Evolutionary conservation across 768 basidiomycete genomes (phyloP).

Genomic region (Rhizopogon sp.): DNA sequence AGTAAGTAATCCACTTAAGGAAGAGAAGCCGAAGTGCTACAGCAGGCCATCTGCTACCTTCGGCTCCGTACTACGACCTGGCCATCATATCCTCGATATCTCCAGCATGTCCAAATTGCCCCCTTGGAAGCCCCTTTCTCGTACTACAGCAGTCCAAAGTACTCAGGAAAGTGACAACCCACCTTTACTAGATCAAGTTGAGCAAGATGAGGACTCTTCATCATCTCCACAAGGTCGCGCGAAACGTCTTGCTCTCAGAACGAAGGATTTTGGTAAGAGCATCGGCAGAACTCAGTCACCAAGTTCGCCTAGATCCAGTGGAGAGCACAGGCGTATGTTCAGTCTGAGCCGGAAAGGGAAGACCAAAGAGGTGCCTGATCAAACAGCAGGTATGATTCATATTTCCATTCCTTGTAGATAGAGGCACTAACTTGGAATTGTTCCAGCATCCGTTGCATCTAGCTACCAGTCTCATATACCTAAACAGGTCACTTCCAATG

Average conservation of each 20-base stretch:
- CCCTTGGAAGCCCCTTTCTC: slow-evolving; percentile 17
- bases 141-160: slow-evolving; percentile 9
- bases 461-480: slow-evolving; percentile 19
- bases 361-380: slow-evolving; percentile 33
- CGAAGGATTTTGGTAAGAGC: slow-evolving; percentile 62
- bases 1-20: slow-evolving; percentile 4
- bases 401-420: neutral
- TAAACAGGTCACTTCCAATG: slow-evolving; percentile 5
- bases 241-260: slow-evolving; percentile 51
- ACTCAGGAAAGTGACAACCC: slow-evolving; percentile 24
- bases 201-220: slow-evolving; percentile 22
- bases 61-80: neutral
- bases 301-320: slow-evolving; percentile 23
- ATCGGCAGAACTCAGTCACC: slow-evolving; percentile 35
- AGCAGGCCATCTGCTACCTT: slow-evolving; percentile 5
- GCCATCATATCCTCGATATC: neutral
- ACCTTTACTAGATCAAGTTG: slow-evolving; percentile 21
- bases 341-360: slow-evolving; percentile 51
- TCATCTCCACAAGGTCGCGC: slow-evolving; percentile 38
- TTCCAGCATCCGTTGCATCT: neutral
- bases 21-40: slow-evolving; percentile 12
- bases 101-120: slow-evolving; percentile 20
- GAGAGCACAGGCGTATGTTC: slow-evolving; percentile 47
- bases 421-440: neutral
- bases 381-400: slow-evolving; percentile 22